Percentiles rank a stretch among this genome's conserved stretches.
These are phyloP conservation scores for Olyra latifolia DNA, from an alignment of 176 grass and related monocot genomes.

Conservation along the genomic window DNA sequence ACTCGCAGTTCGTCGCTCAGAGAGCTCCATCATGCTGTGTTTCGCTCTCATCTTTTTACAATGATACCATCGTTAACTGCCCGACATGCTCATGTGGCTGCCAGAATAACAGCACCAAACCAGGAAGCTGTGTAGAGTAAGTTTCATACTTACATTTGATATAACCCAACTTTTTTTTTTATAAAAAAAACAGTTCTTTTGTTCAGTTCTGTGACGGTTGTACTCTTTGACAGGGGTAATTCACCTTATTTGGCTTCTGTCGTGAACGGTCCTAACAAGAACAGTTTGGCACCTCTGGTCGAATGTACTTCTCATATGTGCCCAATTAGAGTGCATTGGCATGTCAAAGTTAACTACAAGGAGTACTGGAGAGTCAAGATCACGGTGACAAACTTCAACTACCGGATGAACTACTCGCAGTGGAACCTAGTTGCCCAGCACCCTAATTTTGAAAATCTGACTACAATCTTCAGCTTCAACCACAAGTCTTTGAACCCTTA, in stretches of 20 bases:
- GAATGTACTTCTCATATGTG: conserved; percentile 88
- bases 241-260: conserved; percentile 66
- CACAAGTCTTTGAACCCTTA: conserved; percentile 66
- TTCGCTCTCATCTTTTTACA: conserved; percentile 81
- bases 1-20: conserved; percentile 65
- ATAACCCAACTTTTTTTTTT: not conserved
- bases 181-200: not conserved
- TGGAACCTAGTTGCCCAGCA: conserved; percentile 88
- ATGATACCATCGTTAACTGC: conserved; percentile 72
- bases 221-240: conserved; percentile 50
- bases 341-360: conserved; percentile 82
- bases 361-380: conserved; percentile 87
- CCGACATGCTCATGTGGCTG: conserved; percentile 80
- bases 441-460: conserved; percentile 84
- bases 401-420: conserved; percentile 76
- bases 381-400: conserved; percentile 75
- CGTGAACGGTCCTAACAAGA: conserved; percentile 39
- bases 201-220: conserved; percentile 31
- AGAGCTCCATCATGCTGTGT: conserved; percentile 75
- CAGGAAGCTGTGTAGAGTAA: conserved; percentile 81
- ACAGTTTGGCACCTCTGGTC: conserved; percentile 56
- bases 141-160: conserved; percentile 30
- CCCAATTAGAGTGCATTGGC: conserved; percentile 92
- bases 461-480: conserved; percentile 70
- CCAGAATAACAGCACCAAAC: conserved; percentile 57